These are phyloP conservation scores for Xylariaceae sp. DNA, from an alignment of 2,329 filamentous ascomycete species.

Conservation along the genomic window DNA sequence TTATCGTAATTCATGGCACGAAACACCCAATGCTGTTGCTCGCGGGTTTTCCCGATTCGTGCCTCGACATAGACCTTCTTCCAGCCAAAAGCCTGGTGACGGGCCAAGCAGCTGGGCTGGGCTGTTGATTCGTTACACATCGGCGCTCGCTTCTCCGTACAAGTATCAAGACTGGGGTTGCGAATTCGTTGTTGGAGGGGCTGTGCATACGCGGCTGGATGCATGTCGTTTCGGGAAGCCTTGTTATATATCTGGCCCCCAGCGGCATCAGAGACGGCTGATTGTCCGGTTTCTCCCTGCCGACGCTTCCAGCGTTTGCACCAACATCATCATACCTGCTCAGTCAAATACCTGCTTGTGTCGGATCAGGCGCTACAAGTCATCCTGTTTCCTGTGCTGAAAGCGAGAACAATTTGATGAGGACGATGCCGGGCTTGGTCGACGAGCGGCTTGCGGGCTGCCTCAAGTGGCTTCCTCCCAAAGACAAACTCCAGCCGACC, in stretches of 20 bases:
- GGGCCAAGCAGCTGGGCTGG: no score
- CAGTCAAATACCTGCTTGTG: neutral
- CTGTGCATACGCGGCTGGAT: slow-evolving; percentile 1
- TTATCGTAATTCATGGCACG: no score
- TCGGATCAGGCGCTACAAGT: neutral
- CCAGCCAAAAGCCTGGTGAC: no score
- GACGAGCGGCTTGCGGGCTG: slow-evolving; percentile 11
- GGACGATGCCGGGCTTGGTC: slow-evolving; percentile 12
- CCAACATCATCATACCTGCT: neutral
- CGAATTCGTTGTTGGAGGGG: neutral
- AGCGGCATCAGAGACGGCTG: slow-evolving; percentile 4
- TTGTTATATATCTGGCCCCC: slow-evolving; percentile 3
- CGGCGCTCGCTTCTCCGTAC: neutral
- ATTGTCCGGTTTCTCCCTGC: neutral
- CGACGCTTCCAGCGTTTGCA: neutral
- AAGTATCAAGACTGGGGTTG: neutral
- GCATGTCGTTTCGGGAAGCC: neutral
- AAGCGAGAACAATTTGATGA: neutral
- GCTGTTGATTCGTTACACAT: neutral
- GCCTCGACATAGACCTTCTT: no score
- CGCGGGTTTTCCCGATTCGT: no score
- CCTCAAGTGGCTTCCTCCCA: slow-evolving; percentile 16
- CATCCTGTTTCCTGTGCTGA: neutral
- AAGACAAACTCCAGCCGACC: neutral
- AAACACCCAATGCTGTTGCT: no score